A percentile compares a stretch with the other conserved stretches of the same genome.
Evolutionary conservation across 495 filamentous ascomycete species (phyloP).

Genomic region (Daldinia caldariorum): DNA sequence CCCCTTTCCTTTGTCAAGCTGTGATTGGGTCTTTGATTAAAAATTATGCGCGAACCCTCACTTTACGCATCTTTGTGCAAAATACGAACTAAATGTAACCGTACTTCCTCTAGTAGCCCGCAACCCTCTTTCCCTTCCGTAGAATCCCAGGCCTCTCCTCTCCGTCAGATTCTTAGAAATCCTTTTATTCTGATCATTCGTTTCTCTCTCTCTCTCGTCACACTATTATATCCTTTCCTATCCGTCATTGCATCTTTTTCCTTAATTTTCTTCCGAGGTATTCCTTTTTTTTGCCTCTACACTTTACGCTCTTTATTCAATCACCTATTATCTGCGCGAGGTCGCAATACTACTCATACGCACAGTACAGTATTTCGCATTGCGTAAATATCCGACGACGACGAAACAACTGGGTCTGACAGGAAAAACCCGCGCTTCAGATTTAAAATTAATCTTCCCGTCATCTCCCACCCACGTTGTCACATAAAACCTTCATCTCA

Average conservation of each 20-base stretch:
- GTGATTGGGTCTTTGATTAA: conserved; percentile 43
- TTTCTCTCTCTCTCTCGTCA: conserved; percentile 40
- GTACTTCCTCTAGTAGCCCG: conserved; percentile 23
- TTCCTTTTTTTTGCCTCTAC: conserved; percentile 11
- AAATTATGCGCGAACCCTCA: conserved; percentile 40
- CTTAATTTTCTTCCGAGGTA: conserved; percentile 4
- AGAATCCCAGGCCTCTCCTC: conserved; percentile 26
- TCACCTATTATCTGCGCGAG: conserved; percentile 21
- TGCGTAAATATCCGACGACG: conserved; percentile 29
- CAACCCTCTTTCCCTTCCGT: conserved; percentile 18
- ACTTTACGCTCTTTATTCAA: conserved; percentile 10
- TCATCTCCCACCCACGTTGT: conserved; percentile 30
- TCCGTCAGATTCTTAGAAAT: conserved; percentile 44
- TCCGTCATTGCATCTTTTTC: conserved; percentile 4
- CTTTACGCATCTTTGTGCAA: conserved; percentile 42
- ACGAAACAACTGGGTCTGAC: conserved; percentile 22
- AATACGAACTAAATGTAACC: conserved; percentile 46
- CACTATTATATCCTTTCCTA: conserved; percentile 16
- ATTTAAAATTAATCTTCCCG: conserved; percentile 33
- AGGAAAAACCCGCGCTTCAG: conserved; percentile 19
- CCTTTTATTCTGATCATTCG: conserved; percentile 42
- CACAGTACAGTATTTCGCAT: conserved; percentile 18
- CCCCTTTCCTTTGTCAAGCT: conserved; percentile 34
- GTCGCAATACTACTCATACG: not conserved
- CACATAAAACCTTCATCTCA: conserved; percentile 20